A percentile compares a stretch with the other conserved stretches of the same genome.
Evolutionary conservation across 2,329 filamentous ascomycete genomes (phyloP).

Genomic region (Colletotrichum tropicale): DNA sequence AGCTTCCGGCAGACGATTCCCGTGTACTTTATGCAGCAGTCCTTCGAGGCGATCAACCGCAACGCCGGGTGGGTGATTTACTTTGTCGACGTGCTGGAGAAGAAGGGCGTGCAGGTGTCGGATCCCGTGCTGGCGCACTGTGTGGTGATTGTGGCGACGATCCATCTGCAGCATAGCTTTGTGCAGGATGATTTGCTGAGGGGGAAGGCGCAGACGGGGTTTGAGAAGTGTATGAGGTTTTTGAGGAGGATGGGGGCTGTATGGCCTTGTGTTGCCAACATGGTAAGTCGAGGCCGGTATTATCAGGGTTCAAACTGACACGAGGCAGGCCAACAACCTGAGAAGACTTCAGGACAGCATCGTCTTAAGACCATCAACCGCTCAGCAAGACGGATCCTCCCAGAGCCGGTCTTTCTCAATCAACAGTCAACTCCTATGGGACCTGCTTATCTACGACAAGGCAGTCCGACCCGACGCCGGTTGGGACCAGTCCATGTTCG

Average conservation of each 20-base stretch:
- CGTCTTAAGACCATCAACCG: background rate
- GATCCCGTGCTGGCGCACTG: constrained; percentile 42
- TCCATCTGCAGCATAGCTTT: constrained; percentile 58
- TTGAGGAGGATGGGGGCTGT: constrained; percentile 25
- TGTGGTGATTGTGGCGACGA: constrained; percentile 56
- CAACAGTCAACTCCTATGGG: constrained; percentile 37
- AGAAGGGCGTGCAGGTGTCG: constrained; percentile 43
- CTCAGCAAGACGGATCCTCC: background rate
- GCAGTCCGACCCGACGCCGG: constrained; percentile 28
- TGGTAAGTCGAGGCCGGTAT: constrained; percentile 20
- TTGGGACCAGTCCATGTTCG: constrained; percentile 27
- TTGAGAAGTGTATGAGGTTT: constrained; percentile 31
- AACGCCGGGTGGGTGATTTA: constrained; percentile 59
- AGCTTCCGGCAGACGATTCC: constrained; percentile 56
- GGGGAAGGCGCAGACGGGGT: constrained; percentile 27
- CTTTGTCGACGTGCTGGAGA: constrained; percentile 52
- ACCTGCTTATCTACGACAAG: constrained; percentile 39
- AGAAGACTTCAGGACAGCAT: constrained; percentile 36
- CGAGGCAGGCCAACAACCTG: constrained; percentile 26
- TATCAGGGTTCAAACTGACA: background rate
- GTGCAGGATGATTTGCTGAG: constrained; percentile 30
- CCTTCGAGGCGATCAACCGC: constrained; percentile 53
- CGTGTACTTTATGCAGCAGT: constrained; percentile 59
- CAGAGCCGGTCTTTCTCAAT: constrained; percentile 29
- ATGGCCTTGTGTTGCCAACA: constrained; percentile 27